Percentiles rank a stretch among this genome's conserved stretches.
phyloP scores from a whole-genome alignment of 2,329 filamentous ascomycete species.

The Clarireedia paspali region DNA sequence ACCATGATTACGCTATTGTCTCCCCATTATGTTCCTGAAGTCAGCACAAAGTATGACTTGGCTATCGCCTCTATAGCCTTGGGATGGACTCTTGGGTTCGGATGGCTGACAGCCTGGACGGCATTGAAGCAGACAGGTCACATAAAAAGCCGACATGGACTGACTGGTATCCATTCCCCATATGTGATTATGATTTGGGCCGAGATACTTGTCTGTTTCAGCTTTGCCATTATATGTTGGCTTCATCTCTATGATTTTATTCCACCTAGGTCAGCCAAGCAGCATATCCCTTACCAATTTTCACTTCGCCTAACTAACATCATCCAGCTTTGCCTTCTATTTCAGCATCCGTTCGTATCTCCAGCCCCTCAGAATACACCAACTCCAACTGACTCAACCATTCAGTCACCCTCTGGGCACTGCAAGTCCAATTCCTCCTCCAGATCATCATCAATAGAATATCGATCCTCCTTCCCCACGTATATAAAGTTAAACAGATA shows the following conservation, averaged over 20 bases:
- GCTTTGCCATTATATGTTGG: conserved; percentile 30
- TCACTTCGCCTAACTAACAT: neutral
- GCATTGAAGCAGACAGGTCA: conserved; percentile 31
- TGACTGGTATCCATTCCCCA: conserved; percentile 25
- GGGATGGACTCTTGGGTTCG: conserved; percentile 33
- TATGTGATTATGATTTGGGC: conserved; percentile 31
- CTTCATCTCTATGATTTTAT: neutral
- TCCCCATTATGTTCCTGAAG: conserved; percentile 6
- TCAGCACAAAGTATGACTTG: conserved; percentile 24
- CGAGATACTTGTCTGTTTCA: conserved; percentile 34
- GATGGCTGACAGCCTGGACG: conserved; percentile 30
- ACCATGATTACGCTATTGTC: neutral
- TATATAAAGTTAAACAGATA: conserved; percentile 31
- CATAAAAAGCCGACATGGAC: conserved; percentile 28
- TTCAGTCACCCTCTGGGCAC: conserved; percentile 25
- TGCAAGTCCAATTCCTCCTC: conserved; percentile 42
- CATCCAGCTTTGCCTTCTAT: neutral
- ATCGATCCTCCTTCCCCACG: conserved; percentile 38
- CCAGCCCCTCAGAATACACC: neutral
- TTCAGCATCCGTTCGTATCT: conserved; percentile 13
- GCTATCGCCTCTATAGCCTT: conserved; percentile 32
- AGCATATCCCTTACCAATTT: too few relatives aligned
- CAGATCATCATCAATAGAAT: conserved; percentile 50
- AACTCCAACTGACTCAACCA: neutral
- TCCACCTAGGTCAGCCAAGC: neutral